Base-by-base conservation (phyloP, 1,139 yeast genomes). In the Candida neerlandica region DNA sequence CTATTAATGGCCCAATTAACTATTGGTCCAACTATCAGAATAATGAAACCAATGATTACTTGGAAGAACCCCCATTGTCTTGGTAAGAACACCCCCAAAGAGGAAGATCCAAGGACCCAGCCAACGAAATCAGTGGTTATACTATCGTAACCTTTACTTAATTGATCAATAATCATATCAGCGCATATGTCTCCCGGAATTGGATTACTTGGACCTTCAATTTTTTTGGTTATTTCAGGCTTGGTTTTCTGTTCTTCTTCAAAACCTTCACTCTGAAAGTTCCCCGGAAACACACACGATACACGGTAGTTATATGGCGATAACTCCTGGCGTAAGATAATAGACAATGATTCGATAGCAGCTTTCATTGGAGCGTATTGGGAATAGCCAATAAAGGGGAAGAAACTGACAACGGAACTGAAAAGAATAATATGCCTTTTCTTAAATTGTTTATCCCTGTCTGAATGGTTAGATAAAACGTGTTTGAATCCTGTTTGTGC, bases 281-380 rank as follows among this genome's bases (percentile, higher is more conserved):
- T 91, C 0, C 99, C 99, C 0, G 98, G 96, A 60, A 85, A 85
- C 0, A 90, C 83, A 58, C 78, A 71, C 2, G 82, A 72, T 0
- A 87, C 81, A 45, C 85, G 70, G 56, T 85, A 83, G 53, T 85
- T 81, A 59, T 82, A 86, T 1, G 86, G 85, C 0, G 77, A 64
- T 51, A 89, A 76, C 64, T 95, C 99, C 58, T 92, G 97, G 51
- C 97, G 81, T 48, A 94, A 69, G 5, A 87, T 75, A 45, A 86
- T 86, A 0, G 92, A 85, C 33, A 95, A 70, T 0, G 96, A 74
- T 57, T 89, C 77, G 10, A 94, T 65, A 0, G 97, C 97, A 0
- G 90, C 84, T 66, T 95, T 95, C 58, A 85, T 68, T 0, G 99
- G 99, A 0, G 94, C 94, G 63, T 95, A 95, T 58, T 90, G 94